phyloP scores from a whole-genome alignment of 2,329 filamentous ascomycete species.

The Stachybotrys echinatus region DNA sequence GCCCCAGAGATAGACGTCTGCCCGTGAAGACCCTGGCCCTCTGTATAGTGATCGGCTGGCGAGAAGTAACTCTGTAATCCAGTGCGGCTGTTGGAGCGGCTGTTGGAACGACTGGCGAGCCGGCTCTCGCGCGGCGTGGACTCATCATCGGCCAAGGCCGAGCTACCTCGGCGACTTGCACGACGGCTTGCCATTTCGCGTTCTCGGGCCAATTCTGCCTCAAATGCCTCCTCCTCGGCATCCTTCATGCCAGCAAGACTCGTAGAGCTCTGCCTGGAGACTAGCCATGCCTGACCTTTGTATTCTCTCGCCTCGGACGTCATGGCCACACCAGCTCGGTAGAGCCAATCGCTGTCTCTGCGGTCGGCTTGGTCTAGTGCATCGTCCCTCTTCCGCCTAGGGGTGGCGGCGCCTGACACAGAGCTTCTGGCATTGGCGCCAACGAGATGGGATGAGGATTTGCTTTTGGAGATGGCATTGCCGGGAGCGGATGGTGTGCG shows the following conservation, averaged over 20 bases:
- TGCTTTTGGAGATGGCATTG: slow-evolving; percentile 49
- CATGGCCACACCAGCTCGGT: slow-evolving; percentile 58
- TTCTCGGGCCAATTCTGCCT: slow-evolving; percentile 46
- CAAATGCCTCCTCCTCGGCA: slow-evolving; percentile 47
- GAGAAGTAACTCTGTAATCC: slow-evolving; percentile 12
- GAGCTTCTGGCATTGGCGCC: slow-evolving; percentile 15
- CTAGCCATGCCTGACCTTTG: slow-evolving; percentile 65
- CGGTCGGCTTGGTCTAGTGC: slow-evolving; percentile 26
- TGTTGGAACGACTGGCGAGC: slow-evolving; percentile 43
- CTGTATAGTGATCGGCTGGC: slow-evolving; percentile 5
- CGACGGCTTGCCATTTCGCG: slow-evolving; percentile 42
- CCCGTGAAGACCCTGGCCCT: slow-evolving; percentile 37
- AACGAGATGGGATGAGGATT: slow-evolving; percentile 54
- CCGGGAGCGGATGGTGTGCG: slow-evolving; percentile 32
- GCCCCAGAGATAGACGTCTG: slow-evolving; percentile 40
- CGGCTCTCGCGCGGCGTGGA: slow-evolving; percentile 36
- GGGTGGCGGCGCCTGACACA: slow-evolving; percentile 26
- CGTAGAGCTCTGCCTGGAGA: slow-evolving; percentile 60
- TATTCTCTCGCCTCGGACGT: slow-evolving; percentile 58
- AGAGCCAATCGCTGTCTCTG: slow-evolving; percentile 58
- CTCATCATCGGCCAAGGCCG: slow-evolving; percentile 30
- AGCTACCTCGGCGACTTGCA: slow-evolving; percentile 42
- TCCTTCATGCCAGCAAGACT: slow-evolving; percentile 49
- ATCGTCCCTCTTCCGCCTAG: slow-evolving; percentile 26
- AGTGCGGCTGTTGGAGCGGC: slow-evolving; percentile 30